Base-by-base conservation (phyloP, 1,284 basidiomycete species). In the Volvariella volvacea region DNA sequence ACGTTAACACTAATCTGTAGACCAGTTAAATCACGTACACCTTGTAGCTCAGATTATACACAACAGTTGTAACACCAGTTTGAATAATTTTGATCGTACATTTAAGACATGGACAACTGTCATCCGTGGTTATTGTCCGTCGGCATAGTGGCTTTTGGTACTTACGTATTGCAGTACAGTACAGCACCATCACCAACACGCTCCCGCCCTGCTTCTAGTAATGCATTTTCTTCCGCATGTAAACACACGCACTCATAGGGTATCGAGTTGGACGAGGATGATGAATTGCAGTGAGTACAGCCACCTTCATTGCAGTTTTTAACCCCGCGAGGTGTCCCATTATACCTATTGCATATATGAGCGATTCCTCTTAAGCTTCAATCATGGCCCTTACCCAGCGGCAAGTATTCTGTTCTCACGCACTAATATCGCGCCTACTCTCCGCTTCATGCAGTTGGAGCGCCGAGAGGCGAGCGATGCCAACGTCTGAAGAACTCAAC, bases 51-150 rank as follows among this genome's bases (percentile, higher is more conserved):
- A 97, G 70, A 63, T 95, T 95, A 62, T 99, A 99, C 3, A 99
- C 90, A 7, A 99, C 95, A 52, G 88, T 87, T 48, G 78, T 82
- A 12, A 99, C 87, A 3, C 95, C 95, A 36, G 86, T 88, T 61
- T 99, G 95, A 19, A 94, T 91, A 52, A 99, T 98, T 63, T 99
- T 99, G 61, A 98, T 86, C 0, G 93, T 92, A 60, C 96, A 99
- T 51, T 83, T 83, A 7, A 99, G 70, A 62, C 96, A 99, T 0
- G 96, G 96, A 57, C 96, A 98, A n/a, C 93, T 96, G 54, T 22
- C 31, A 17, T 34, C 28, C n/a, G 38, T 19, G 25, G 22, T 32
- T 32, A 39, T 30, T 39, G 4, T 33, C 32, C 28, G 12, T 4
- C 14, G 16, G 41, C 32, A 46, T 37, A 15, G 25, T 30, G 22